These are phyloP conservation scores for Taphrina pruni DNA, from an alignment of 1,139 yeast genomes.

Conservation along the genomic window DNA sequence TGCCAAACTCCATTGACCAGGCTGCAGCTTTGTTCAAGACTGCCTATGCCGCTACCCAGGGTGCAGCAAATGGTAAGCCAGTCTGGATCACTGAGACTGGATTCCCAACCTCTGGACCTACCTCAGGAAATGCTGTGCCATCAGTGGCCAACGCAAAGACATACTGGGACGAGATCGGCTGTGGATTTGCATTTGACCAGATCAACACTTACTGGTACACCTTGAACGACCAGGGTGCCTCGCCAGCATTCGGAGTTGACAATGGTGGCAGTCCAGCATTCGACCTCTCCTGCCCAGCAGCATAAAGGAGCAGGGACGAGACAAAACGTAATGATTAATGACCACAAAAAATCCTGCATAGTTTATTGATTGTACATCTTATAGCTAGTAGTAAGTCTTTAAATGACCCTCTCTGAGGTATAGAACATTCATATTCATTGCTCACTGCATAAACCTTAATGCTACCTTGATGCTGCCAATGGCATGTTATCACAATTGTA, in stretches of 20 bases:
- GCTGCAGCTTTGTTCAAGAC: constrained; percentile 86
- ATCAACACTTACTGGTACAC: constrained; percentile 29
- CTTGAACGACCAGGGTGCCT: constrained; percentile 15
- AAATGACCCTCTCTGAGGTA: too few relatives aligned
- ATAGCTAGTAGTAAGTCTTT: too few relatives aligned
- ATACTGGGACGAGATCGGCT: constrained; percentile 29
- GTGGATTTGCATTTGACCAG: constrained; percentile 26
- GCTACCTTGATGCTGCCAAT: too few relatives aligned
- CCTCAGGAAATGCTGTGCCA: constrained; percentile 52
- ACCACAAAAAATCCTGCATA: neutral
- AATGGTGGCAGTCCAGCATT: constrained; percentile 17
- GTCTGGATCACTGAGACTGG: constrained; percentile 99
- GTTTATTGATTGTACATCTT: neutral
- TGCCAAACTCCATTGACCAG: constrained; percentile 86
- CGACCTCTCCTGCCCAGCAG: constrained; percentile 26
- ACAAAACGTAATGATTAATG: constrained; percentile 9
- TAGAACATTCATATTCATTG: too few relatives aligned
- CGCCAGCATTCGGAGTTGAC: constrained; percentile 26
- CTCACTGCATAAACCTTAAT: too few relatives aligned
- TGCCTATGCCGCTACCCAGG: constrained; percentile 81
- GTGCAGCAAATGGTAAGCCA: constrained; percentile 53
- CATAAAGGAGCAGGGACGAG: neutral
- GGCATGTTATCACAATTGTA: too few relatives aligned
- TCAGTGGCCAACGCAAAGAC: constrained; percentile 16
- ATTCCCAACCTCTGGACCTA: constrained; percentile 91